Base-by-base conservation (phyloP, 2,329 filamentous ascomycete species). In the Fusarium sp. region DNA sequence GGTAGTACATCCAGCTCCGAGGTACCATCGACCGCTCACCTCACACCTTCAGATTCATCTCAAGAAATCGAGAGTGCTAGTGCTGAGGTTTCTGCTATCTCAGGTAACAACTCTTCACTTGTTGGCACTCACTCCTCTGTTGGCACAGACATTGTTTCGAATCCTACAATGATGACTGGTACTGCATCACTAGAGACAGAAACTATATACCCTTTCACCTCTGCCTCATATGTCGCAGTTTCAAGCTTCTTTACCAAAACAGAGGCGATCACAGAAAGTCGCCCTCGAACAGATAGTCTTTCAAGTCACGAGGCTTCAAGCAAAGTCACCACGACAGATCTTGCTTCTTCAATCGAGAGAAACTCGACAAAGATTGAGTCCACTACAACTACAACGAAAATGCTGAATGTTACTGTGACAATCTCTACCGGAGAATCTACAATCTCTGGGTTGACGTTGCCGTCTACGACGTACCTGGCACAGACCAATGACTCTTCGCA, bases 391-490 rank as follows among this genome's bases (percentile, higher is more conserved):
- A 70, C 53, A 18, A 70, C 66, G 18, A 33, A 53, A 31, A n/a
- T 56, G 11, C 18, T 70, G 13, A 70, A 54, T 48, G 27, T 59
- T 20, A 70, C 66, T 17, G 46, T 64, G 23, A 67, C 63, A 27
- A 25, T 59, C n/a, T 49, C 63, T 10, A 8, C 18, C 5, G 13
- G 13, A n/a, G 33, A 31, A 11, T 29, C 37, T 23, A 49, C 49
- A 9, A 29, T 14, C 8, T 60, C 40, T 33, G 39, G 23, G 11
- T 17, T 31, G 11, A 27, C 31, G 15, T 37, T 18, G 3, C 21
- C 35, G 6, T 48, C 53, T 11, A 48, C 37, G 10, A 21, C 31
- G 25, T 41, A 65, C 35, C 23, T 35, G 11, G 15, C 36, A 6
- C 14, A 17, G 5, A 39, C 27, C 11, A 20, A 29, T 23, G 35